phyloP scores from a whole-genome alignment of 495 filamentous ascomycete genomes.

The Daldinia concentrica region DNA sequence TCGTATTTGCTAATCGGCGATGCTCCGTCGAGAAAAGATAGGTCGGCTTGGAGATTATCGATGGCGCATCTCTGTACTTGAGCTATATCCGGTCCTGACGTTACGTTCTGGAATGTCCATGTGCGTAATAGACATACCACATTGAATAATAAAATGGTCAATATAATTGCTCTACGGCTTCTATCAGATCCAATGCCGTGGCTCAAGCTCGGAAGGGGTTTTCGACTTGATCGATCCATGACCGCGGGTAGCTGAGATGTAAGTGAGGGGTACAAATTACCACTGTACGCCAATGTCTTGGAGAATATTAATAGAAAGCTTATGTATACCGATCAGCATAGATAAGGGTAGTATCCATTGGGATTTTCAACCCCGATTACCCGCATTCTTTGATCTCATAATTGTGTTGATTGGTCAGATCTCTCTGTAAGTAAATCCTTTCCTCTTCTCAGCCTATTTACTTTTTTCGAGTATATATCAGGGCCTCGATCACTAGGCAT shows the following conservation, averaged over 20 bases:
- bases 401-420: neutral
- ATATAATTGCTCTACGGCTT: neutral
- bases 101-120: neutral
- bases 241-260: neutral
- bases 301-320: neutral
- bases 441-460: too few species aligned
- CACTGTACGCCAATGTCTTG: neutral
- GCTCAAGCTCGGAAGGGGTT: neutral
- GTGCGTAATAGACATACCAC: conserved; percentile 4
- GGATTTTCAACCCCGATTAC: neutral
- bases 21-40: conserved; percentile 58
- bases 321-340: too few species aligned
- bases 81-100: conserved; percentile 14
- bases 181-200: neutral
- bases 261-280: neutral
- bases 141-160: conserved; percentile 5
- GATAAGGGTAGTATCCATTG: neutral
- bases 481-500: too few species aligned
- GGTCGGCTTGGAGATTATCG: conserved; percentile 51
- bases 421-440: neutral
- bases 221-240: neutral
- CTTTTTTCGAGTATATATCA: too few species aligned
- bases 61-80: conserved; percentile 58
- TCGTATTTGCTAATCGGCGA: conserved; percentile 52
- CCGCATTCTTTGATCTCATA: neutral